Evolutionary conservation across 2,329 filamentous ascomycete genomes (phyloP), one percentile per base, ranked within the genome.

Genomic region (Lasiodiplodia citricola): DNA sequence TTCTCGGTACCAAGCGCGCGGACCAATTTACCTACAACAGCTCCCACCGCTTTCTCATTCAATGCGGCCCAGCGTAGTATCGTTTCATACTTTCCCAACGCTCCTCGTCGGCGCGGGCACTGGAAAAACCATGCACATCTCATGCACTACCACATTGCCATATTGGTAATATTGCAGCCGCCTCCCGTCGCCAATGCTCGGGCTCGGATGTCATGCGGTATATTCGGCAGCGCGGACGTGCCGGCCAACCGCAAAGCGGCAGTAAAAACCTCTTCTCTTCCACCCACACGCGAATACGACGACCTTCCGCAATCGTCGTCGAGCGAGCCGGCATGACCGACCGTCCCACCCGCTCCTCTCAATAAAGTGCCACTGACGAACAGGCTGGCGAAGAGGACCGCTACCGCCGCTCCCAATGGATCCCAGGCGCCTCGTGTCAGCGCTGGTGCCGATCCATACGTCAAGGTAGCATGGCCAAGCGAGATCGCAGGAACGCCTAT

Each of bases 401-500:
- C 38, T 38, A 5, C 51, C 23, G 51, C 51, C 51, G 14, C 23
- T 25, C 21, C 4, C 23, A 13, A 25, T 6, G 10, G 21, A 23
- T 35, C 31, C 31, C 31, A 10, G 31, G 31, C 31, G 31, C 31
- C 31, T 35, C 31, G 31, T 35, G 31, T 35, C 31, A 35, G 31
- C 31, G 31, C 7, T 10, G 18, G 10, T 13, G 56, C 14, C 37
- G 57, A 60, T 60, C 57, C 21, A 60, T 44, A 28, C 14, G 57
- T 60, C 57, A 44, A 60, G 38, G 11, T 16, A 11, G 21, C 18
- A 38, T n/a, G 3, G 57, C 37, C 57, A 60, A 60, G 21, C 57
- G 57, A 60, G 57, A 60, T 60, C 57, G 58, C 58, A 62, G 58
- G 58, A 47, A 50, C 41, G 58, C 58, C 41, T 50, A 62, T 62